Base-by-base conservation (phyloP, 2,329 filamentous ascomycete species). In the Talaromyces piceae region DNA sequence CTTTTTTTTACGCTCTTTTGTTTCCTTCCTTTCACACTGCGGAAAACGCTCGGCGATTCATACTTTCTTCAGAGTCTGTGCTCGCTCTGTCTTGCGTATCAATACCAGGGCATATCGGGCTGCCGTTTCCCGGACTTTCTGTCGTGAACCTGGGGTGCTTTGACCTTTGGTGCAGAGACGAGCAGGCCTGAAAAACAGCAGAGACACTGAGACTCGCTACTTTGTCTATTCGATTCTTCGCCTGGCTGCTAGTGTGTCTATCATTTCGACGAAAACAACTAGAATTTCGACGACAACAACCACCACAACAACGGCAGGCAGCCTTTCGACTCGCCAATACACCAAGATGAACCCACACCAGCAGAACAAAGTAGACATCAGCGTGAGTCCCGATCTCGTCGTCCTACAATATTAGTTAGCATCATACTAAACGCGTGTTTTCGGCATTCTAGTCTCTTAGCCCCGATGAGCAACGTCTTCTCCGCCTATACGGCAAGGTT, bases 351-450 rank as follows among this genome's bases (percentile, higher is more conserved):
- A 96, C 72, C 91, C 91, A 62, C 89, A 91, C 71, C 88, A 96
- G 79, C 91, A 95, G 81, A 96, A 96, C 80, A 97, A 98, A 79
- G 81, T 97, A 65, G 93, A 98, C 74, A 80, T 96, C 74, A 91
- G 81, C 78, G 93, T 96, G 76, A 77, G 88, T 81, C 37, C 12
- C 20, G 23, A 28, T 33, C 54, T 49, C 57, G n/a, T 16, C 25
- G 51, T 20, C n/a, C 23, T 11, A 41, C 31, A 25, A 3, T 8
- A 16, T 47, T 18, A 27, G 25, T 50, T 37, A 33, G 27, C 13
- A 8, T 3, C n/a, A 9, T 20, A 9, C 33, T 37, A 20, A 37
- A 16, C 2, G 30, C 13, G 5, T 3, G 26, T 18, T 25, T 28
- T 41, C 1, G 16, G n/a, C n/a, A 50, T 27, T 25, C 52, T 69